Conservation (phyloP, 805 yeast species). For the Candida dendrica region DNA sequence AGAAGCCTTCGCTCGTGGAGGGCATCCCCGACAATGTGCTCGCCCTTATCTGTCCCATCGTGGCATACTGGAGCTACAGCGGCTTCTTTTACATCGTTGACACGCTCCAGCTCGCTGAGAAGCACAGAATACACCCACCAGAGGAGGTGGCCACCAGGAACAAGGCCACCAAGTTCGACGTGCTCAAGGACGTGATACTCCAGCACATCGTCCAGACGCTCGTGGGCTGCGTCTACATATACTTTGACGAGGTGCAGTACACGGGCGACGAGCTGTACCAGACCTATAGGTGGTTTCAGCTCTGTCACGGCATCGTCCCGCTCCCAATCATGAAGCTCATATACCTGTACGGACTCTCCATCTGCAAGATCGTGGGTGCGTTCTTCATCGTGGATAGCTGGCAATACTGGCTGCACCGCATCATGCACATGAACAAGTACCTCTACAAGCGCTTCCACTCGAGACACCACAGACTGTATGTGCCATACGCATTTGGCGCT, state of each 20-base stretch:
- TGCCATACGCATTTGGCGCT: conserved; percentile 96
- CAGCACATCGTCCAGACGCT: conserved; percentile 82
- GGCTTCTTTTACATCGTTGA: conserved; percentile 71
- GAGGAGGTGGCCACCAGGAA: conserved; percentile 76
- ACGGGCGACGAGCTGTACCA: conserved; percentile 45
- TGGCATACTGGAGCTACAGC: conserved; percentile 80
- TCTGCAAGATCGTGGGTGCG: conserved; percentile 50
- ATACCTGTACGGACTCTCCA: conserved; percentile 61
- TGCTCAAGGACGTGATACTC: conserved; percentile 69
- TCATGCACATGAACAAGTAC: conserved; percentile 76
- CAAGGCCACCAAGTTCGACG: conserved; percentile 63
- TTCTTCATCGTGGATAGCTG: conserved; percentile 82
- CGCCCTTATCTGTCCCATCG: conserved; percentile 68
- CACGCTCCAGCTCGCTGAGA: conserved; percentile 64
- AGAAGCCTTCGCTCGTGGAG: conserved; percentile 38
- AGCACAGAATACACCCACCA: conserved; percentile 85
- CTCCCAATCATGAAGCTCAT: conserved; percentile 37
- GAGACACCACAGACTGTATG: conserved; percentile 88
- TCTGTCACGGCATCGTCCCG: conserved; percentile 29
- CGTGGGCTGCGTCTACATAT: conserved; percentile 52
- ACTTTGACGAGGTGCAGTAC: conserved; percentile 47
- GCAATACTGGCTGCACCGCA: conserved; percentile 88
- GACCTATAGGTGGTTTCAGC: conserved; percentile 35
- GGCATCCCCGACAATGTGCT: conserved; percentile 67
- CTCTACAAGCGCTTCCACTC: conserved; percentile 84